Evolutionary conservation across 352 stramenopile genomes (phyloP).

Genomic region (Globisporangium carolinianum): DNA sequence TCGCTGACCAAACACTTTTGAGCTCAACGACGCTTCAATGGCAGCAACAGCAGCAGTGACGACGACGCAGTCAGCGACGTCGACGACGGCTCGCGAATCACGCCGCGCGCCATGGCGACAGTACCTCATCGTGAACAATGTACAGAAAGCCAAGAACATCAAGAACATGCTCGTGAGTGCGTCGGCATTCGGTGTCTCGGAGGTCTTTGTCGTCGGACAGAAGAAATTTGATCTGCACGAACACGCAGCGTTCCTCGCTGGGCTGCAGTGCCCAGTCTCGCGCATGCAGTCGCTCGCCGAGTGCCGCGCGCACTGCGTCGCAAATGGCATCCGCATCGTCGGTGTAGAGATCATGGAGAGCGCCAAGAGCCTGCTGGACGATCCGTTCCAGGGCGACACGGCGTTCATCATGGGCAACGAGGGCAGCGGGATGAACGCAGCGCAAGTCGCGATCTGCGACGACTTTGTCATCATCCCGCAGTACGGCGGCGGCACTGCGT

Average conservation of each 20-base stretch:
- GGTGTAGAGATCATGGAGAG: conserved; percentile 92
- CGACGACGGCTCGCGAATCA: too few relatives aligned
- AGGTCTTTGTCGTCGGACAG: conserved; percentile 88
- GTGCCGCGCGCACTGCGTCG: conserved; percentile 56
- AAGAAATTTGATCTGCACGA: conserved; percentile 69
- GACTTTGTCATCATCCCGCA: conserved; percentile 93
- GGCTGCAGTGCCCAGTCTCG: conserved; percentile 45
- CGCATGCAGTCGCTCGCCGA: conserved; percentile 78
- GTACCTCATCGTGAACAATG: conserved; percentile 91
- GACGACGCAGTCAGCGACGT: neutral
- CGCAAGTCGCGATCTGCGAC: conserved; percentile 91
- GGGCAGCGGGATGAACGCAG: conserved; percentile 89
- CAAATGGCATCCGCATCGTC: conserved; percentile 73
- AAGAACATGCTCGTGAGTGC: conserved; percentile 81
- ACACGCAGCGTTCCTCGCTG: conserved; percentile 33
- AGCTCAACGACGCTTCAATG: neutral
- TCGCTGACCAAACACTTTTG: neutral
- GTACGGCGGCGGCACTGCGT: conserved; percentile 92
- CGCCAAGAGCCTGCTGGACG: conserved; percentile 66
- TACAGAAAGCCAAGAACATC: conserved; percentile 89
- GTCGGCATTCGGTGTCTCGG: conserved; percentile 71
- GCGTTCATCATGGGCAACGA: conserved; percentile 97
- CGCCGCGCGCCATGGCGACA: conserved; percentile 13
- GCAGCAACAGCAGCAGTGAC: neutral
- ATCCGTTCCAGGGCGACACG: conserved; percentile 71